A percentile compares a stretch with the other conserved stretches of the same genome.
Evolutionary conservation across 1,284 basidiomycete genomes (phyloP).

Genomic region (Cutaneotrichosporon sp.): DNA sequence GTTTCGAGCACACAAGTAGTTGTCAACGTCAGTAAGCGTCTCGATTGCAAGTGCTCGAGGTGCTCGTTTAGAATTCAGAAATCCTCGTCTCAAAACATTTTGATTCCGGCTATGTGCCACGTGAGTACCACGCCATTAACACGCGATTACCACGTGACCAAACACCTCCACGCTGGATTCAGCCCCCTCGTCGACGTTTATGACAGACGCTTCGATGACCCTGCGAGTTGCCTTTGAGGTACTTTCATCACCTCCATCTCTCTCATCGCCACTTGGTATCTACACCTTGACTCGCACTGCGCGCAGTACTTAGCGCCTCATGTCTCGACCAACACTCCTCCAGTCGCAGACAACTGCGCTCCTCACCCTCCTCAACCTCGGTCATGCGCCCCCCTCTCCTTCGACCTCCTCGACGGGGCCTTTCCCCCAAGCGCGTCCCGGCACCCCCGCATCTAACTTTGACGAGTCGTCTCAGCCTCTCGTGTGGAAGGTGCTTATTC

Average conservation of each 20-base stretch:
- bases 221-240: background rate
- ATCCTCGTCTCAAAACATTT: too few relatives aligned
- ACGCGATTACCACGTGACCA: too few relatives aligned
- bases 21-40: too few relatives aligned
- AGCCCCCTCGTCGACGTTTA: background rate
- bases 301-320: conserved; percentile 6
- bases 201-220: too few relatives aligned
- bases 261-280: background rate
- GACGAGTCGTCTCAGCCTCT: conserved; percentile 57
- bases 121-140: too few relatives aligned
- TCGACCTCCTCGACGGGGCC: conserved; percentile 19
- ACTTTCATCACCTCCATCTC: background rate
- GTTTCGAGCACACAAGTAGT: too few relatives aligned
- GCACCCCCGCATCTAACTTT: conserved; percentile 30
- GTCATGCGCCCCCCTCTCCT: conserved; percentile 32
- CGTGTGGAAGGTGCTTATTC: conserved; percentile 93
- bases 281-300: background rate
- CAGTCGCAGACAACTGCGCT: conserved; percentile 51
- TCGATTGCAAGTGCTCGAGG: too few relatives aligned
- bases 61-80: too few relatives aligned
- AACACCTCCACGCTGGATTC: conserved; percentile 1
- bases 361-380: conserved; percentile 53
- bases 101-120: too few relatives aligned
- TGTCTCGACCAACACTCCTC: conserved; percentile 48
- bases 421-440: conserved; percentile 30